Evolutionary conservation across 257 asterid species (phyloP), one percentile per base, ranked within the genome.

Genomic region (Nicotiana knightiana): DNA sequence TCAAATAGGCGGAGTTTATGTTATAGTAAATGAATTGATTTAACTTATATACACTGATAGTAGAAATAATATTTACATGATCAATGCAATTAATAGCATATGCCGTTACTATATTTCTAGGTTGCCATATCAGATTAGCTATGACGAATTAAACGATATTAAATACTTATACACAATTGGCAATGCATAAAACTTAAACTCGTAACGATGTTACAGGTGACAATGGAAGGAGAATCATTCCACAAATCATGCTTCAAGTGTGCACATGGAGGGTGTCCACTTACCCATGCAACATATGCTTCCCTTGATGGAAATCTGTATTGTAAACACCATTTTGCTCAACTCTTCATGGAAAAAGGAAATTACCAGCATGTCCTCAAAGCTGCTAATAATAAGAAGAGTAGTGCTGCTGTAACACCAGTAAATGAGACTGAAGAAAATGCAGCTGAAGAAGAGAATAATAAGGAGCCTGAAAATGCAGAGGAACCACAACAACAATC

Each of bases 221-320:
- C 87, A 5, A 67, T 88, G 87, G 90, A 88, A 80, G 91, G 87
- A 82, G 89, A 85, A 76, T 82, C 88, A 79, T 88, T 77, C 86
- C 91, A 88, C 77, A 88, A 87, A 62, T 83, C 91, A 79, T 88
- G 91, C 77, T 88, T 88, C 88, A 88, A 85, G 84, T 88, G 91
- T 81, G 88, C 91, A 51, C 89, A 86, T 82, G 89, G 89, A 54
- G 91, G 91, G 9, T 88, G 91, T 73, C 88, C 86, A 21, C 87
- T 88, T 5, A 88, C 91, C 17, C 91, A 88, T 57, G 83, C 91
- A 65, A 77, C 87, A 3, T 88, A 88, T 66, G 91, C 89, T 10
- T 87, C 91, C 4, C 77, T 88, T 54, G 88, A 89, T 75, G 92
- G 92, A 51, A 77, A 82, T 66, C 81, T 87, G 28, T 89, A 89